Evolutionary conservation across 805 yeast genomes (phyloP).

Genomic region (Nakazawaea peltata): DNA sequence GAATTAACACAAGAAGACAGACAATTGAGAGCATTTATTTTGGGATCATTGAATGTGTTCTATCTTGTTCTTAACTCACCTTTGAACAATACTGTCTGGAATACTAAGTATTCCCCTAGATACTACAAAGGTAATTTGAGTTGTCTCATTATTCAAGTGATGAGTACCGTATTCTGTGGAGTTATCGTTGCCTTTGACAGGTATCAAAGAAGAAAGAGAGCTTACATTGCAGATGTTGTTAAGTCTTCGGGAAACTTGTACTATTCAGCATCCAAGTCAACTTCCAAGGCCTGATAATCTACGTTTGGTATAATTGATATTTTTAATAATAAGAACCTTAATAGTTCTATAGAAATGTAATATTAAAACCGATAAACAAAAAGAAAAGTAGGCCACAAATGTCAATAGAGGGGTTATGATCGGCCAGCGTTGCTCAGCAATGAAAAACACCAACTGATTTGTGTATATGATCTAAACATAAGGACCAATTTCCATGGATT

Average conservation of each 20-base stretch:
- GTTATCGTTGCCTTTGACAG: conserved; percentile 7
- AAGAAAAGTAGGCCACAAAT: too few relatives aligned
- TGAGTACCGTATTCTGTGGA: conserved; percentile 5
- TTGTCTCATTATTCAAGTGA: conserved; percentile 1
- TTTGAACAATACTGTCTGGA: conserved; percentile 50
- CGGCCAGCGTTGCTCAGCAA: too few relatives aligned
- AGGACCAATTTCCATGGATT: too few relatives aligned
- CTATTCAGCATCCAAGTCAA: too few relatives aligned
- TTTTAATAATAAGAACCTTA: too few relatives aligned
- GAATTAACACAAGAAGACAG: conserved; percentile 39
- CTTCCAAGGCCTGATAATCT: too few relatives aligned
- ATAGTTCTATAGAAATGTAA: too few relatives aligned
- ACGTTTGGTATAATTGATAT: too few relatives aligned
- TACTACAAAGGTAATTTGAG: conserved; percentile 33
- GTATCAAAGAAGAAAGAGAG: conserved; percentile 8
- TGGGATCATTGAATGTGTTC: conserved; percentile 61
- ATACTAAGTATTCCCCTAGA: conserved; percentile 43
- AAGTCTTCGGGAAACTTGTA: conserved; percentile 1
- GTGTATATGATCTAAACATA: too few relatives aligned
- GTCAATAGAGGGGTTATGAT: too few relatives aligned
- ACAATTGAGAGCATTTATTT: conserved; percentile 54
- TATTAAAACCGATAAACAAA: too few relatives aligned
- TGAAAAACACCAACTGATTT: too few relatives aligned
- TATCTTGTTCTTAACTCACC: conserved; percentile 55
- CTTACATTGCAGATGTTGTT: conserved; percentile 1